A percentile compares a stretch with the other conserved stretches of the same genome.
Evolutionary conservation across 192 early-diverging fungal species (phyloP).

Genomic region (Pecoramyces ruminantium): DNA sequence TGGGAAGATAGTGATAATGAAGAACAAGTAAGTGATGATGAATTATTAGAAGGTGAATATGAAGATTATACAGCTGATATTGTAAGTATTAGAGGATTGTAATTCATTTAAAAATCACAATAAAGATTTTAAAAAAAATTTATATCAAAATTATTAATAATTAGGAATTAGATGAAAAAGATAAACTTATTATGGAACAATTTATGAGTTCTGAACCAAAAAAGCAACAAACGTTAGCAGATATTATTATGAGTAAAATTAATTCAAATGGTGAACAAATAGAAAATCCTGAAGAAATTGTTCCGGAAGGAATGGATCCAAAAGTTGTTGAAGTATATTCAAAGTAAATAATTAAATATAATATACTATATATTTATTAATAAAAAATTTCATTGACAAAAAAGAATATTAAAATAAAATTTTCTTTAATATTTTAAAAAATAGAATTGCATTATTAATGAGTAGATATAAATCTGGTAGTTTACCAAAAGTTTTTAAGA

Average conservation of each 20-base stretch:
- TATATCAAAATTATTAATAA: constrained; percentile 2
- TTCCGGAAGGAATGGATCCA: constrained; percentile 39
- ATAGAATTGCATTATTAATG: constrained; percentile 66
- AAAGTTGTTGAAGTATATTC: constrained; percentile 91
- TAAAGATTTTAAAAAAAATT: too few species aligned
- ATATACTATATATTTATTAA: too few species aligned
- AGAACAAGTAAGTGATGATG: constrained; percentile 44
- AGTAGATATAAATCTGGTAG: constrained; percentile 85
- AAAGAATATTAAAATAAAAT: constrained; percentile 1
- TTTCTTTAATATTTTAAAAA: neutral
- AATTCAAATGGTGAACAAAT: constrained; percentile 37
- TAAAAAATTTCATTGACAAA: too few species aligned
- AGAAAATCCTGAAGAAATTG: constrained; percentile 17
- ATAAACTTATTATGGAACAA: constrained; percentile 70
- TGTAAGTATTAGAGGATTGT: constrained; percentile 16
- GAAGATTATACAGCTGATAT: constrained; percentile 51
- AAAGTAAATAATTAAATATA: too few species aligned
- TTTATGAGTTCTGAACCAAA: constrained; percentile 73
- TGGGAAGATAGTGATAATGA: constrained; percentile 39
- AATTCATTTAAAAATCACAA: too few species aligned
- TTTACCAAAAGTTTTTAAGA: constrained; percentile 97
- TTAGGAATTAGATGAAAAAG: constrained; percentile 55
- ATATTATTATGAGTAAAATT: constrained; percentile 94
- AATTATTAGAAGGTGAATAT: constrained; percentile 28
- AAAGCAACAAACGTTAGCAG: constrained; percentile 77